Evolutionary conservation across 1,284 basidiomycete genomes (phyloP), one percentile per base, ranked within the genome.

Genomic region (Heterobasidion parviporum): DNA sequence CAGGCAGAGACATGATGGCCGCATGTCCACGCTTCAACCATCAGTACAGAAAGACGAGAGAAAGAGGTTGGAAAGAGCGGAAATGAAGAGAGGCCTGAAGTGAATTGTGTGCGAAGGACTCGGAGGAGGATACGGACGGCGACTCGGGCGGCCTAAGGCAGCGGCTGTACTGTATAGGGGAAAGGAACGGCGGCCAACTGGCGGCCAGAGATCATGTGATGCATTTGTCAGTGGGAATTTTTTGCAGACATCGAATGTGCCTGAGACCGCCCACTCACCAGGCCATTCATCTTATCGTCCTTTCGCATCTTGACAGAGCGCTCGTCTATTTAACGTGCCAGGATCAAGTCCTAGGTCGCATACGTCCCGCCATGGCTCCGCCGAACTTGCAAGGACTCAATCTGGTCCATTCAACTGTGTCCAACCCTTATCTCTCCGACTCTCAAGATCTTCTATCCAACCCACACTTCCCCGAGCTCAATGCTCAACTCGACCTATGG

Each of bases 401-500:
- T 70, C 74, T 90, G 68, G 77, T 92, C 53, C 83, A 85, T 54
- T n/a, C 38, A n/a, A 67, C 72, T 55, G 72, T 80, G 44, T 67
- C 71, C 26, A 65, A 74, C 52, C 59, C 74, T 8, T 70, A 74
- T 44, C 56, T 68, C 49, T 64, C 70, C 45, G 74, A 81, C 65
- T 64, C 71, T 56, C 79, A 79, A 63, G 83, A 87, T 59, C 74
- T 88, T 45, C 77, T 88, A 56, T 71, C 80, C 0, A 73, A 81
- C 1, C 77, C 80, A 18, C 73, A 81, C 2, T 86, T 83, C 66
- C 83, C 83, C 10, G 89, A 90, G 67, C 76, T 91, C 53, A 78
- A 78, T 16, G 86, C 87, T 2, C 87, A 92, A 67, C 83, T 92
- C 57, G 88, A 89, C 68, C 74, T 91, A 52, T 93, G 91, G 91